Evolutionary conservation across 805 yeast genomes (phyloP).

Genomic region (Yamadazyma sp.): DNA sequence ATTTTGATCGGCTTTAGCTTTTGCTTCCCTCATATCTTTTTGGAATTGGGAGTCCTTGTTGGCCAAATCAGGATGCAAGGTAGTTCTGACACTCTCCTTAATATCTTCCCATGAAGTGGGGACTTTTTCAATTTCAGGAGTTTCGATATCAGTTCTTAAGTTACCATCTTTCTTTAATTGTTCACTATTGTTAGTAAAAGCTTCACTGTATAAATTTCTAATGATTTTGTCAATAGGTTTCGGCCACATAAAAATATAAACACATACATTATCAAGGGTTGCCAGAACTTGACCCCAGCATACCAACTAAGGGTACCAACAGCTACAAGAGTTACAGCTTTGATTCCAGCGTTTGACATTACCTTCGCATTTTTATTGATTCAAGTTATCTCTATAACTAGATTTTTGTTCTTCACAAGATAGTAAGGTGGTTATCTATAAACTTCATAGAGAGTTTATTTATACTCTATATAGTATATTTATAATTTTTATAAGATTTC

Average conservation of each 20-base stretch:
- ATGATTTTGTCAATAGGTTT: background rate
- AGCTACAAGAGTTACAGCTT: constrained; percentile 17
- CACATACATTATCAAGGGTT: constrained; percentile 66
- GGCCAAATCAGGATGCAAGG: constrained; percentile 28
- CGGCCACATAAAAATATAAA: background rate
- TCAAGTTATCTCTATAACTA: no score
- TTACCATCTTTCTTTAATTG: constrained; percentile 64
- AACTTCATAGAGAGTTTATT: no score
- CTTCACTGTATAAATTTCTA: background rate
- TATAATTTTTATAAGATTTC: no score
- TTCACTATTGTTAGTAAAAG: constrained; percentile 37
- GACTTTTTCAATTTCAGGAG: constrained; percentile 41
- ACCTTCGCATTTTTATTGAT: background rate
- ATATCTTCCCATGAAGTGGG: constrained; percentile 40
- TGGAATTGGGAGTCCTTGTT: constrained; percentile 1
- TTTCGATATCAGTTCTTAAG: constrained; percentile 55
- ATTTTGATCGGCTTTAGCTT: background rate
- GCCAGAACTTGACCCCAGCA: constrained; percentile 64
- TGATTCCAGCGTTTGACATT: constrained; percentile 14
- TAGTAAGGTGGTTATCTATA: no score
- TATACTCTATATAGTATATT: no score
- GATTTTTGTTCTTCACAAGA: no score
- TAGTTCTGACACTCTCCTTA: constrained; percentile 26
- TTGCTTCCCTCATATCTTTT: background rate
- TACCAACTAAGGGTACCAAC: constrained; percentile 35